Evolutionary conservation across 1,284 basidiomycete genomes (phyloP).

Genomic region (Marasmius sp.): DNA sequence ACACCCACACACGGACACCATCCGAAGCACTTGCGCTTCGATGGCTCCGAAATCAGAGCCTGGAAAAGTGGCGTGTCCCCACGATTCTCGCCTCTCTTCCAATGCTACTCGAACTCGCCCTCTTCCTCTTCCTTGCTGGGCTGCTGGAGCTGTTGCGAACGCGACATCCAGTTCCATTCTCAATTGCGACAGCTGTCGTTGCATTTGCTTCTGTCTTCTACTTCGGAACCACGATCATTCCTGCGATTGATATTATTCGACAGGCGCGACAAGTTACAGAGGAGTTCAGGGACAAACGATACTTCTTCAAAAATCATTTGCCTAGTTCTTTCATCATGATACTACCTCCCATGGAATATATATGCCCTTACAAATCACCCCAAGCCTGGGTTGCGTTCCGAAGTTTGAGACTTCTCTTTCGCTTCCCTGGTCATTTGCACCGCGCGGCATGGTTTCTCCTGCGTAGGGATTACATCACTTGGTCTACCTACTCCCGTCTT

Average conservation of each 20-base stretch:
- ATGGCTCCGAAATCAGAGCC: not conserved
- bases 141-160: conserved; percentile 1
- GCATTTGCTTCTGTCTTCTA: not conserved
- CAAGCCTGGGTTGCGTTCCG: not conserved
- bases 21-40: too few species aligned
- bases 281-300: too few species aligned
- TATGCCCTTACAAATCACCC: not conserved
- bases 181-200: not conserved
- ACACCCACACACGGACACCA: too few species aligned
- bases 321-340: not conserved
- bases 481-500: too few species aligned
- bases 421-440: not conserved
- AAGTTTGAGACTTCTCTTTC: not conserved
- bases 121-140: conserved; percentile 4
- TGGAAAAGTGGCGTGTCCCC: not conserved
- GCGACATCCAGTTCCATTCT: not conserved
- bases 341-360: not conserved
- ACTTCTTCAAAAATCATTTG: too few species aligned
- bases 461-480: too few species aligned
- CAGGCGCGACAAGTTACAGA: not conserved
- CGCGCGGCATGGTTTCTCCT: too few species aligned
- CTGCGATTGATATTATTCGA: not conserved
- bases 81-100: not conserved
- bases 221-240: not conserved
- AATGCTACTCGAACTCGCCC: not conserved